These are phyloP conservation scores for Ganoderma meredithae DNA, from an alignment of 1,284 basidiomycete genomes.

Conservation along the genomic window DNA sequence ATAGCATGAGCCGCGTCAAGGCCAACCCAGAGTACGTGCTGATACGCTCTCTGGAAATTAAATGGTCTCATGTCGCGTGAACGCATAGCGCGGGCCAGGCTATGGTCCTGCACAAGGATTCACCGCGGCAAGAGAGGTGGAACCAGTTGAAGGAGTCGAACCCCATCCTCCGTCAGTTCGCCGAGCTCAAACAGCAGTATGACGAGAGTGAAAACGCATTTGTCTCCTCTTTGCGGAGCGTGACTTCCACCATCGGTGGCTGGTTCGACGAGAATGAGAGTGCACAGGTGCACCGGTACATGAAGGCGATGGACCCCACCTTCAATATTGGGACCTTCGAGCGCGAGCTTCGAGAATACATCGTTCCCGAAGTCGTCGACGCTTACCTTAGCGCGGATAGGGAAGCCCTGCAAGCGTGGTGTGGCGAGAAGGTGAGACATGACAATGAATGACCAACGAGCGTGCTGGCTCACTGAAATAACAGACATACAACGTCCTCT, in stretches of 20 bases:
- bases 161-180: conserved; percentile 70
- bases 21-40: conserved; percentile 81
- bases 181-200: conserved; percentile 74
- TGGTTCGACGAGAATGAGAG: conserved; percentile 99
- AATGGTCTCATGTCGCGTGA: background rate
- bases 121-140: conserved; percentile 80
- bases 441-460: conserved; percentile 2
- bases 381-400: conserved; percentile 92
- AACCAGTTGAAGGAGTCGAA: conserved; percentile 78
- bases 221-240: conserved; percentile 80
- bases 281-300: conserved; percentile 88
- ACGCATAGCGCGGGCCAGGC: conserved; percentile 80
- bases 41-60: background rate
- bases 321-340: conserved; percentile 92
- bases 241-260: conserved; percentile 87
- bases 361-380: conserved; percentile 97
- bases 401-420: conserved; percentile 90
- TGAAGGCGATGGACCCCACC: conserved; percentile 87
- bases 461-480: conserved; percentile 9
- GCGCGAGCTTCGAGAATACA: conserved; percentile 94
- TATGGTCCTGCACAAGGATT: conserved; percentile 84
- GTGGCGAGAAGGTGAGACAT: conserved; percentile 89
- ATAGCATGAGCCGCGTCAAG: conserved; percentile 60
- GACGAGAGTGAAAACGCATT: conserved; percentile 96
- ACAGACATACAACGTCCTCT: conserved; percentile 95